Base-by-base conservation (phyloP, 768 basidiomycete species). In the Boletus reticulatus region DNA sequence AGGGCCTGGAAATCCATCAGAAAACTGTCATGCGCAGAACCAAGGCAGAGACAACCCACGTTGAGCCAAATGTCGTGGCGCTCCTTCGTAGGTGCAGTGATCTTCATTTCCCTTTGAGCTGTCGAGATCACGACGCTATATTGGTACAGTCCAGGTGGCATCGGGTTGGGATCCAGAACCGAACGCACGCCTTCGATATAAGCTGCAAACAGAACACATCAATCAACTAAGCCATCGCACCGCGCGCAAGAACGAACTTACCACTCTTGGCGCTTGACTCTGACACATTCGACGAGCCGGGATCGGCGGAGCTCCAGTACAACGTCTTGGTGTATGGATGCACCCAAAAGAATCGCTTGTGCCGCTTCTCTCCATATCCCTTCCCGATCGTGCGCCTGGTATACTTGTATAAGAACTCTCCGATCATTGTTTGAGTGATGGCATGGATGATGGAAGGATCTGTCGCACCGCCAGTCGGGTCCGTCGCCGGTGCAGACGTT, bases 401-500 rank as follows among this genome's bases (percentile, higher is more conserved):
- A 74, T 99, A 98, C 78, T 98, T 98, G 82, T 91, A 92, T 76
- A 99, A 72, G 74, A 94, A 98, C 78, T 98, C 96, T 48, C 97
- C 96, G 62, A 98, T 98, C 97, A 99, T 99, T 22, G 95, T 97
- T 78, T 98, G 96, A 16, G 97, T 99, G 63, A 98, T 98, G 2
- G 95, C 89, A 68, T 98, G 96, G 61, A 98, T 97, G 65, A 97
- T 76, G 3, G 79, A 75, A 4, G 94, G 95, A 67, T 99, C 96
- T 27, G 96, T 97, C 19, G 86, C 75, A 43, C 77, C 79, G 13
- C 62, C 55, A 20, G 53, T 61, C 34, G 60, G 62, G 19, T 71
- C 70, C 20, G 46, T 49, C 20, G 34, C 56, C 53, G 76, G 80
- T 52, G 76, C 73, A n/a, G 81, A 80, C 19, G 78, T 78, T 37